These are phyloP conservation scores for Erysimum pusillum DNA, from an alignment of 441 rosid species.

Conservation along the genomic window DNA sequence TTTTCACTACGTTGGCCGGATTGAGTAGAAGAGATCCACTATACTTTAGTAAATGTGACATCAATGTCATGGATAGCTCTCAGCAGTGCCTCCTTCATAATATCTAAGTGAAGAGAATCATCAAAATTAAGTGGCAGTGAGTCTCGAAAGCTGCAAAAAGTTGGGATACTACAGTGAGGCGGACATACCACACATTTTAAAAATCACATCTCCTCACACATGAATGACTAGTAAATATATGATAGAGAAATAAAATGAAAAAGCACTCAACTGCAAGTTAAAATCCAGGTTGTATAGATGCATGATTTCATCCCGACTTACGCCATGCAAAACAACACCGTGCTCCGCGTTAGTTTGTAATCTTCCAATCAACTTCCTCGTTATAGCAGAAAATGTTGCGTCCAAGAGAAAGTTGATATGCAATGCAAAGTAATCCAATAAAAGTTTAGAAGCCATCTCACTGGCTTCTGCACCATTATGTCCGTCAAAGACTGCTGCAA, in stretches of 20 bases:
- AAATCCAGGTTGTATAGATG: conserved; percentile 59
- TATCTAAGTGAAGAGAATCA: conserved; percentile 80
- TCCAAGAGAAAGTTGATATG: conserved; percentile 93
- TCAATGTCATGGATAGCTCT: conserved; percentile 94
- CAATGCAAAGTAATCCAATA: conserved; percentile 87
- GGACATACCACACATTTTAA: background rate
- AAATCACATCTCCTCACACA: conserved; percentile 11
- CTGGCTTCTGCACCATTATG: conserved; percentile 99
- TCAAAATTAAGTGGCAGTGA: conserved; percentile 59
- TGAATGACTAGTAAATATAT: background rate
- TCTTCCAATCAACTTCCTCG: conserved; percentile 58
- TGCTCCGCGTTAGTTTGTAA: conserved; percentile 55
- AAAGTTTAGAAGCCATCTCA: conserved; percentile 91
- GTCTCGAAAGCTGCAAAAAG: conserved; percentile 64
- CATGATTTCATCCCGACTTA: conserved; percentile 57
- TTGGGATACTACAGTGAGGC: background rate
- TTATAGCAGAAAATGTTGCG: conserved; percentile 67
- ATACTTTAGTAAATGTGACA: conserved; percentile 79
- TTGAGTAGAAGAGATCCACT: conserved; percentile 27
- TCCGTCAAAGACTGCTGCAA: conserved; percentile 92
- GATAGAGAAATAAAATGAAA: background rate
- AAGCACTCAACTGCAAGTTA: conserved; percentile 55
- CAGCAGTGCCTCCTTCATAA: conserved; percentile 86
- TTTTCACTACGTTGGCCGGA: background rate
- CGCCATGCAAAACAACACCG: conserved; percentile 57